Evolutionary conservation across 805 yeast genomes (phyloP).

Genomic region (Metschnikowia similis): DNA sequence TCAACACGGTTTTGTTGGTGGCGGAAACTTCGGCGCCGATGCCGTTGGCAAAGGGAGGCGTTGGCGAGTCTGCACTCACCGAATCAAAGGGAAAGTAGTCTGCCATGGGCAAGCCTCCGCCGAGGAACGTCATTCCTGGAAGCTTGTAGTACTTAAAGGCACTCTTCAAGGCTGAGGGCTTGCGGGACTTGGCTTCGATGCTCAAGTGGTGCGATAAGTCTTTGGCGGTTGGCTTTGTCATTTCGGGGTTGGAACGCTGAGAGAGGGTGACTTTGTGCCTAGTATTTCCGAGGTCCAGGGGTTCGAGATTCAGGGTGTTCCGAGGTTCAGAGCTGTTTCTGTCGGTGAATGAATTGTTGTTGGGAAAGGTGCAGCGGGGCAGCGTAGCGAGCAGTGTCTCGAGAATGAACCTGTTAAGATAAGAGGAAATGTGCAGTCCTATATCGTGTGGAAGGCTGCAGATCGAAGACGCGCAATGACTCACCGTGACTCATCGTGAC

Average conservation of each 20-base stretch:
- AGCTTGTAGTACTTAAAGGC: conserved; percentile 73
- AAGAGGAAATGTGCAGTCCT: no score
- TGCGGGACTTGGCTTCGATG: conserved; percentile 71
- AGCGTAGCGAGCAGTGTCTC: no score
- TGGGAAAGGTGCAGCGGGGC: no score
- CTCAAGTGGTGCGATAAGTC: conserved; percentile 76
- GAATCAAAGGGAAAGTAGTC: conserved; percentile 91
- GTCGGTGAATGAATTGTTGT: no score
- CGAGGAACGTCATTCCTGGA: conserved; percentile 81
- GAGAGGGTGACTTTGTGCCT: no score
- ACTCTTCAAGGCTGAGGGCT: conserved; percentile 73
- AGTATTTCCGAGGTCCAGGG: no score
- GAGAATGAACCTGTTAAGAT: no score
- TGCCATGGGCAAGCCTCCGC: conserved; percentile 92
- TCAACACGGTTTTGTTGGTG: conserved; percentile 37
- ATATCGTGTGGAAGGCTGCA: no score
- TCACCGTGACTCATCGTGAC: no score
- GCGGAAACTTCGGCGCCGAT: conserved; percentile 59
- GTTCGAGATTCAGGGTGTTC: no score
- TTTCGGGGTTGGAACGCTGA: background rate
- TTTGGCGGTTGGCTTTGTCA: conserved; percentile 43
- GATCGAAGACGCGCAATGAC: no score
- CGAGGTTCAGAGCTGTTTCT: no score
- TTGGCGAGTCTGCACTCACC: conserved; percentile 64
- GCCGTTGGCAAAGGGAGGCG: conserved; percentile 76